Base-by-base conservation (phyloP, 192 early-diverging fungal species). In the Coemansia sp. region DNA sequence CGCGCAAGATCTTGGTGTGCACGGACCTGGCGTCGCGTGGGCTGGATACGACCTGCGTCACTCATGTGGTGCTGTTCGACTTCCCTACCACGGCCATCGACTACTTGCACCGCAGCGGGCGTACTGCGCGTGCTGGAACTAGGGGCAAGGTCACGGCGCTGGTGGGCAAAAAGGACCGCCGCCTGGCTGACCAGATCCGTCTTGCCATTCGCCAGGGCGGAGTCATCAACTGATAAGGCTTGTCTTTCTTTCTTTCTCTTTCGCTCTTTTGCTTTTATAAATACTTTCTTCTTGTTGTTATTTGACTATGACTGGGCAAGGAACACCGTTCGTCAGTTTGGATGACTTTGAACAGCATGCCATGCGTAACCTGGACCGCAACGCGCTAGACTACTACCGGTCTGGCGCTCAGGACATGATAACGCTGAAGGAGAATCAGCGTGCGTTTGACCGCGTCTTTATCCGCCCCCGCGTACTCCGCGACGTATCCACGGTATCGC, bases 1-100 rank as follows among this genome's bases (percentile, higher is more conserved):
- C 10, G 44, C 75, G 77, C 69, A 75, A 89, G 67, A 85, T 97
- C 17, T 65, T 94, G 65, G 91, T 96, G 38, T 92, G 93, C 62
- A 98, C 96, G 1, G 96, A 98, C 72, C 87, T 96, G 66, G 94
- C 91, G 2, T 94, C 93, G 5, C 86, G 96, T 34, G 96, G 96
- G 0, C 77, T 98, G 32, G 96, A 98, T 64, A 95, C 94, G 19
- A 90, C 89, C 27, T 88, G 88, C 58, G 94, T 95, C 5, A 85
- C 90, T 29, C 96, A 96, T 77, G 94, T 98, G 11, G 81, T 98
- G 5, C 67, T 95, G 50, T 95, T 92, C 67, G 94, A 98, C 51
- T 95, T 98, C 73, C 96, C 96, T 0, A 89, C 90, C 5, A 94
- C 91, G 0, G 89, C 91, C 1, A 90, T 96, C 23, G 94, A 98